Evolutionary conservation across 768 basidiomycete species (phyloP), one percentile per base, ranked within the genome.

Genomic region (Suillus sp.): DNA sequence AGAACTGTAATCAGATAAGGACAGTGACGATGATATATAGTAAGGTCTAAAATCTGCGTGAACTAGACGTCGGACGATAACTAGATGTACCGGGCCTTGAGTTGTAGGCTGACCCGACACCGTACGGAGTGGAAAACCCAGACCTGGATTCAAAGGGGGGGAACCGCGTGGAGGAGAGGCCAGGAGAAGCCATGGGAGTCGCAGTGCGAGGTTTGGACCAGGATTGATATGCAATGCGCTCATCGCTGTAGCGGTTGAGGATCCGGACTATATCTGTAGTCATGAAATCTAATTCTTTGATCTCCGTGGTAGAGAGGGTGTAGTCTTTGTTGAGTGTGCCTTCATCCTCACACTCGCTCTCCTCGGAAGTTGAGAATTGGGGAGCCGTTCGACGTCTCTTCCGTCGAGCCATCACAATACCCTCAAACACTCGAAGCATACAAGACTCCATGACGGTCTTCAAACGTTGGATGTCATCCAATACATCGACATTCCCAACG

Each of bases 401-500:
- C 48, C 57, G 66, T 56, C 62, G 66, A 75, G 81, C 80, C 59
- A 79, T 80, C 60, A 74, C 74, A 60, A 96, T 89, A 25, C 95
- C 94, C 69, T 96, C 91, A 68, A 93, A 98, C 7, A 97, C 92
- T 47, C 96, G 87, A 55, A 95, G 78, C 87, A 97, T 88, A 69
- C 90, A 93, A 2, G 80, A 79, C 68, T 96, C 93, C 81, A 96
- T 85, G 68, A 90, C 78, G 22, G 77, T 80, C 76, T 95, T 95
- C 70, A 98, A 78, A 14, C 86, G 83, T 72, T 90, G 89, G n/a
- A 96, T 78, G 66, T 94, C 88, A 71, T 96, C 93, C 69, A 97
- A 76, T 1, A 86, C 84, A 68, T 89, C 82, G 57, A 89, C 68
- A 65, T 89, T 85, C 45, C 92, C 92, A 42, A 89, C 81, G 53